Evolutionary conservation across 177 flowering plant species (phyloP), one percentile per base, ranked within the genome.

Genomic region (Vitis hybrid): DNA sequence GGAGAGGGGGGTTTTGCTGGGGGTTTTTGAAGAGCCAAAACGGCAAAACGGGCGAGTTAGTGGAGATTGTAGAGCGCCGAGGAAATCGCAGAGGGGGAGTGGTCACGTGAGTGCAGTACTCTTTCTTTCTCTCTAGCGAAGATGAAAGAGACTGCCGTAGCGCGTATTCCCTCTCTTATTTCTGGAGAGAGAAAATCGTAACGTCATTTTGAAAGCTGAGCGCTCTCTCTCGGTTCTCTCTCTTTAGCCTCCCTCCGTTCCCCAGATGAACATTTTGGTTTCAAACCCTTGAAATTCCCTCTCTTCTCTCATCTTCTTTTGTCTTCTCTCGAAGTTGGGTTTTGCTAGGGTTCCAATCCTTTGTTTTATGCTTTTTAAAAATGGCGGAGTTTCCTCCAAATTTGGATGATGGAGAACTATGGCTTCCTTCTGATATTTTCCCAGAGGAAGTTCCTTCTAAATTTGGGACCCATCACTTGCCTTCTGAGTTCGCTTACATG

Each of bases 401-500:
- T 64, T 55, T 77, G 60, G 79, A 80, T 16, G 85, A 82, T 18
- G 83, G 83, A 10, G 88, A 83, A 62, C 72, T 75, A 1, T 81
- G 78, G 81, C 75, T 83, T 18, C 86, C 88, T 15, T 79, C 86
- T 10, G 83, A 76, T 20, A 71, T 79, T n/a, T 79, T 79, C 66
- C 73, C 79, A 0, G 57, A 76, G 9, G 80, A 81, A 68, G 60
- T 56, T 3, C 67, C 77, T 13, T 60, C 74, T 22, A 57, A 53
- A 13, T 39, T 51, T 18, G 16, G 13, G 26, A 7, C 65, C 4
- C 26, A 49, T 26, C 33, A 10, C 50, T 31, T 39, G 45, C 45
- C 45, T 39, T 39, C 45, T 39, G 45, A 39, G 45, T 39, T 49
- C 20, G 33, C 70, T 12, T 59, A 51, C 67, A 66, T 66, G 65